These are phyloP conservation scores for Entamoeba invadens DNA, from an alignment of 208 protist genomes.

Conservation along the genomic window DNA sequence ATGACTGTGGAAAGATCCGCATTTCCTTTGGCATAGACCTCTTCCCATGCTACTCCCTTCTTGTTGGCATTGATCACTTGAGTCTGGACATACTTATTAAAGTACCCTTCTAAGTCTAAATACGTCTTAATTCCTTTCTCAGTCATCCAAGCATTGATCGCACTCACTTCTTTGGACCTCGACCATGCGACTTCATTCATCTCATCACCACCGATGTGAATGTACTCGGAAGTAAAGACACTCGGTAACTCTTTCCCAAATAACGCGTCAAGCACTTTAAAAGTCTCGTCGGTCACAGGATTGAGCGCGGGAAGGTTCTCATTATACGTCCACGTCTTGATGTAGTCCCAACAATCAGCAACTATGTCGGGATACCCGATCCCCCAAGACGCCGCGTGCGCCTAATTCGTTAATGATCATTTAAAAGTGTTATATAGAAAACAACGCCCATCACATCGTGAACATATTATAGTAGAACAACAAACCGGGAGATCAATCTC, in stretches of 20 bases:
- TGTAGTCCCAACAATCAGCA: slow-evolving; percentile 6
- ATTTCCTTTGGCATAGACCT: not conserved
- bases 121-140: not conserved
- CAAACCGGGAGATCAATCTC: slow-evolving; percentile 22
- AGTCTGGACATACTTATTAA: not conserved
- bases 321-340: not conserved
- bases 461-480: too few species aligned
- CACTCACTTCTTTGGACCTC: not conserved
- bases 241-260: not conserved
- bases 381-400: slow-evolving; percentile 11
- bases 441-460: too few species aligned
- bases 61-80: not conserved
- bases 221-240: slow-evolving; percentile 2
- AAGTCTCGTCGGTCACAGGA: slow-evolving; percentile 5
- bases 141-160: not conserved
- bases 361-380: not conserved
- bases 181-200: not conserved
- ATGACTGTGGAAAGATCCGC: not conserved
- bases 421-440: too few species aligned
- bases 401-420: too few species aligned
- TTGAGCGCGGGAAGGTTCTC: slow-evolving; percentile 13
- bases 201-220: slow-evolving; percentile 30
- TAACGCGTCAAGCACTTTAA: not conserved
- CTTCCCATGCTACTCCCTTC: not conserved
- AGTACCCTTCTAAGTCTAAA: not conserved